Base-by-base conservation (phyloP, 208 protist species). In the Acanthamoeba triangularis region DNA sequence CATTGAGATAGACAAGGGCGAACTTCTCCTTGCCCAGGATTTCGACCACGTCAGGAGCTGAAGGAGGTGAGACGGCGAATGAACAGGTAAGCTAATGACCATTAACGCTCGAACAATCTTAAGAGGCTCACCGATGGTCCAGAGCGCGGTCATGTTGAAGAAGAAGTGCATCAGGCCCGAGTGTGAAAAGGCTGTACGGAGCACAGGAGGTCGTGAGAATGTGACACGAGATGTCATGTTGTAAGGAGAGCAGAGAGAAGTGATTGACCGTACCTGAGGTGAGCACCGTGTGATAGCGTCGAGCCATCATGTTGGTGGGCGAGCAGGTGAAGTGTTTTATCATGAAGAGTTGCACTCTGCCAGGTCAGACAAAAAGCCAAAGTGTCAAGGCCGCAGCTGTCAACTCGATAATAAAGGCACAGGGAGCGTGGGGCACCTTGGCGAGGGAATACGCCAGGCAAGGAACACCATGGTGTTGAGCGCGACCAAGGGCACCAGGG, bases 111-210 rank as follows among this genome's bases (percentile, higher is more conserved):
- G n/a, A n/a, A n/a, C 10, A 63, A 28, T 28, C 56, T 6, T 18
- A 7, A 23, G 14, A 7, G 20, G 25, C 65, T 25, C 16, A 85
- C 78, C 78, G 37, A 85, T 85, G 28, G 44, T 85, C 78, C 78
- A 85, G 0, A 85, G 78, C 4, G 78, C 78, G 13, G 30, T 85
- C 78, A 85, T 85, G 78, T 85, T 85, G 41, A 85, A 85, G 23
- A 35, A 8, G 47, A 85, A 85, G 41, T 85, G 78, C 78, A 85
- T 59, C 25, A 52, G 16, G 1, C 47, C 30, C 44, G 47, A 30
- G 23, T 85, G 78, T 10, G 78, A 85, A 35, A 85, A 85, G 11
- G 78, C 78, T 85, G 78, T 8, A 35, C 28, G 30, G 25, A n/a
- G 10, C 18, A 13, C 61, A 14, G 61, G 18, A 10, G 61, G n/a